Conservation (phyloP, 1,284 basidiomycete genomes). For the Porodaedalea pini region DNA sequence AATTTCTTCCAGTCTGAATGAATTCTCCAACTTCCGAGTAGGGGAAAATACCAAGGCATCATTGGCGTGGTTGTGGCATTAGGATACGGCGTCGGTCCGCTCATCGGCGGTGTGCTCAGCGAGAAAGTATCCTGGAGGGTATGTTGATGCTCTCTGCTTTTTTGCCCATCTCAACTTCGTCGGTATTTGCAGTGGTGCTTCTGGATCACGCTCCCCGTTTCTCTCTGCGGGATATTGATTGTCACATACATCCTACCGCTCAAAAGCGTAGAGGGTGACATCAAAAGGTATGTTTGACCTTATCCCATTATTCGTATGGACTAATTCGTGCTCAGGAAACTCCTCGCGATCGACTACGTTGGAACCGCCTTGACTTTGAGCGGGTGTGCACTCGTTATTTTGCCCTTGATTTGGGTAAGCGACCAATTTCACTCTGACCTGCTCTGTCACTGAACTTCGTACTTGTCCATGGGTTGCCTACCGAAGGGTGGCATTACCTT, state of each 20-base stretch:
- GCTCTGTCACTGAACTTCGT: neutral
- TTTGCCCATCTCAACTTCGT: neutral
- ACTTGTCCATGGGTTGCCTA: too few species aligned
- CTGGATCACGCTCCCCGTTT: constrained; percentile 65
- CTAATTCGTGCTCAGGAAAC: constrained; percentile 41
- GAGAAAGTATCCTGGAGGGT: constrained; percentile 62
- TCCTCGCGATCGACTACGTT: constrained; percentile 66
- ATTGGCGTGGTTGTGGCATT: constrained; percentile 50
- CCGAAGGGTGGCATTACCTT: constrained; percentile 67
- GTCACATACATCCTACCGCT: constrained; percentile 64
- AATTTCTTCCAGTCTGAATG: neutral
- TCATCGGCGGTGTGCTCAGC: constrained; percentile 54
- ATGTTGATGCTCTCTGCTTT: constrained; percentile 31
- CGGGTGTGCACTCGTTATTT: constrained; percentile 59
- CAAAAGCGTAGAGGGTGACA: constrained; percentile 58
- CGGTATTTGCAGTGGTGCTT: constrained; percentile 54
- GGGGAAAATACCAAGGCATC: constrained; percentile 65
- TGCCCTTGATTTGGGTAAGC: constrained; percentile 72
- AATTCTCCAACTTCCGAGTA: constrained; percentile 23
- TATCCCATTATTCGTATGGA: neutral
- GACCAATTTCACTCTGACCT: neutral
- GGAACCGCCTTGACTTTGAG: constrained; percentile 57
- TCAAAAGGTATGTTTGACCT: constrained; percentile 37
- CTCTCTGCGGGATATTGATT: constrained; percentile 47
- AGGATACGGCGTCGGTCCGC: constrained; percentile 52